A percentile compares a stretch with the other conserved stretches of the same genome.
Evolutionary conservation across 257 asterid genomes (phyloP).

Genomic region (Penstemon davidsonii): DNA sequence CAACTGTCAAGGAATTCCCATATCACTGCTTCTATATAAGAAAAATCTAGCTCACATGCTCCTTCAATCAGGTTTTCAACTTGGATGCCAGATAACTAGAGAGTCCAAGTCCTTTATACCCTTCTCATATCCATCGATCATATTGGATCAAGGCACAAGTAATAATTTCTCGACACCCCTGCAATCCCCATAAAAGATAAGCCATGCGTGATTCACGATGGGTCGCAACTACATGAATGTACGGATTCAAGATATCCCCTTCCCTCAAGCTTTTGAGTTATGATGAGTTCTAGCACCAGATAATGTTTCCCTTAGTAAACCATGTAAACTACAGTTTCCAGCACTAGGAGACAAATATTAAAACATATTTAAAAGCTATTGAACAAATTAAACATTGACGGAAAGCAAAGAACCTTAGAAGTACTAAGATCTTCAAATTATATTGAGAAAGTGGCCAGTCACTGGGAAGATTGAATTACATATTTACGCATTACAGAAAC

Average conservation of each 20-base stretch:
- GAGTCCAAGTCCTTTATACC: too few species aligned
- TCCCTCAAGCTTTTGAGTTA: neutral
- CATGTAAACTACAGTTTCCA: neutral
- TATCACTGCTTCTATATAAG: slow-evolving; percentile 2
- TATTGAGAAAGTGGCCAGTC: neutral
- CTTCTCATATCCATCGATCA: too few species aligned
- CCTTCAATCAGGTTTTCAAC: neutral
- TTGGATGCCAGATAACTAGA: neutral
- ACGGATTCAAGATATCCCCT: slow-evolving; percentile 14
- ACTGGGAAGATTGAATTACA: neutral
- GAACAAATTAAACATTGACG: neutral
- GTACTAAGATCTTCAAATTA: neutral
- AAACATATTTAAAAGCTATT: neutral
- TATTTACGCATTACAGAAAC: neutral
- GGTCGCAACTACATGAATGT: neutral
- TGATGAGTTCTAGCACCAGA: slow-evolving; percentile 8
- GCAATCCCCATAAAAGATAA: neutral
- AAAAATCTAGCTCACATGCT: neutral
- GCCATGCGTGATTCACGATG: slow-evolving; percentile 4
- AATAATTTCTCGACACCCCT: neutral
- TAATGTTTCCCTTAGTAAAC: neutral
- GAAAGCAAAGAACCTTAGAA: slow-evolving; percentile 1
- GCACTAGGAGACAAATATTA: neutral
- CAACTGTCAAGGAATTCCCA: slow-evolving; percentile 6
- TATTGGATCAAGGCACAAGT: neutral